Evolutionary conservation across 23 red algal genomes (phyloP).

Genomic region (Gracilaria domingensis): DNA sequence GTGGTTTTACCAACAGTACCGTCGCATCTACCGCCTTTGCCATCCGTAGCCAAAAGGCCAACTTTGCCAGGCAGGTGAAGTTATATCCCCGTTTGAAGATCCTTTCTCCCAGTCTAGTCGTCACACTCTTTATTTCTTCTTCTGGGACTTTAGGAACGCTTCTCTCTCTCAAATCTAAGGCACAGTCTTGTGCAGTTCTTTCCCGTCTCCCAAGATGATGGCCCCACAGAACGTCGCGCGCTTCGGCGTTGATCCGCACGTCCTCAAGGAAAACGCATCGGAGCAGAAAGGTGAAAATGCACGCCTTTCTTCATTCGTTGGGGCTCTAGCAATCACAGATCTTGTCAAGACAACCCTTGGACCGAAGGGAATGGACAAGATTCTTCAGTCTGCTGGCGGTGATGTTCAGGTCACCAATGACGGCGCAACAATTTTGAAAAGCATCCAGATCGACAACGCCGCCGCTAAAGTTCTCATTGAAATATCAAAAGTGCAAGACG

Average conservation of each 20-base stretch:
- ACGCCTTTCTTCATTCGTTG: conserved; percentile 92
- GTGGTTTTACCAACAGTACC: no score
- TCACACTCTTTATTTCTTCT: no score
- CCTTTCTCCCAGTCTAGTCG: no score
- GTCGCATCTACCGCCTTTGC: no score
- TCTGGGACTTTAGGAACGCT: not conserved
- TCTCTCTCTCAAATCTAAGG: not conserved
- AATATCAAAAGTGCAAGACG: conserved; percentile 95
- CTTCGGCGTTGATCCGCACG: conserved; percentile 74
- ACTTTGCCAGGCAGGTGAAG: no score
- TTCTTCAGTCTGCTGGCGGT: conserved; percentile 87
- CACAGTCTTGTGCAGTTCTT: not conserved
- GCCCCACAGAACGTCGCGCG: conserved; percentile 46
- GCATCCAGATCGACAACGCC: conserved; percentile 90
- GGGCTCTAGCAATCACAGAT: conserved; percentile 96
- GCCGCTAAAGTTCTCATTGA: conserved; percentile 97
- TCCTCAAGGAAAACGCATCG: conserved; percentile 84
- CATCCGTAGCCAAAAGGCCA: no score
- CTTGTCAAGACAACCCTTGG: conserved; percentile 95
- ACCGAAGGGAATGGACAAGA: conserved; percentile 97
- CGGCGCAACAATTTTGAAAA: conserved; percentile 94
- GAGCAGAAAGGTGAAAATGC: conserved; percentile 97
- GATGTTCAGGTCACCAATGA: conserved; percentile 97
- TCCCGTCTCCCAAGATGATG: conserved; percentile 55
- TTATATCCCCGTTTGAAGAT: no score